Conservation (phyloP, 1,139 yeast genomes). For the Geotrichum siamense region DNA sequence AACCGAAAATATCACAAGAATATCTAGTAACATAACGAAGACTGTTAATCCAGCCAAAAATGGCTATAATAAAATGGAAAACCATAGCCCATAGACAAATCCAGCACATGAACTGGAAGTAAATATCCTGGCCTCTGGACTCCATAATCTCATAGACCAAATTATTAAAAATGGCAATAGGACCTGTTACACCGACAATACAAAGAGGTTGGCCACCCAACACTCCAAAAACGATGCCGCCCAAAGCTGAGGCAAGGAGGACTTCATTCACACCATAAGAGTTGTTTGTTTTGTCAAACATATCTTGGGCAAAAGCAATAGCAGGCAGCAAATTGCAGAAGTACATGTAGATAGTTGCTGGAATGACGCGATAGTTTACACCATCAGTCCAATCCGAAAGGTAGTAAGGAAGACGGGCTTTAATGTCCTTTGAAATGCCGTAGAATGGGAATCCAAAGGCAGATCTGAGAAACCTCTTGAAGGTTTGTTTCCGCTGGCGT, state of each 20-base stretch:
- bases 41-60: conserved; percentile 60
- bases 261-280: conserved; percentile 91
- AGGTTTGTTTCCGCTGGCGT: neutral
- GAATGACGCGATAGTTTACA: conserved; percentile 79
- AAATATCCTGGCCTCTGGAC: conserved; percentile 53
- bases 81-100: conserved; percentile 85
- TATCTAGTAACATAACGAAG: conserved; percentile 69
- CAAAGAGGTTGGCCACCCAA: conserved; percentile 87
- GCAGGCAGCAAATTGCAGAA: conserved; percentile 90
- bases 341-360: conserved; percentile 73
- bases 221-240: conserved; percentile 81
- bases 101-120: conserved; percentile 95
- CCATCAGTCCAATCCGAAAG: conserved; percentile 77
- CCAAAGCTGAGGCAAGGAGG: conserved; percentile 73
- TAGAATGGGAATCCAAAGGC: conserved; percentile 39
- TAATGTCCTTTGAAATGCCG: conserved; percentile 54
- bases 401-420: conserved; percentile 57
- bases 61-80: conserved; percentile 66
- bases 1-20: conserved; percentile 91
- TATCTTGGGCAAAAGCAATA: conserved; percentile 92
- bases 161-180: conserved; percentile 82
- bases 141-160: conserved; percentile 77
- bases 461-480: conserved; percentile 5
- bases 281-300: conserved; percentile 80
- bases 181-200: conserved; percentile 95